Base-by-base conservation (phyloP, 306 rosid genomes). In the Quercus rubra region DNA sequence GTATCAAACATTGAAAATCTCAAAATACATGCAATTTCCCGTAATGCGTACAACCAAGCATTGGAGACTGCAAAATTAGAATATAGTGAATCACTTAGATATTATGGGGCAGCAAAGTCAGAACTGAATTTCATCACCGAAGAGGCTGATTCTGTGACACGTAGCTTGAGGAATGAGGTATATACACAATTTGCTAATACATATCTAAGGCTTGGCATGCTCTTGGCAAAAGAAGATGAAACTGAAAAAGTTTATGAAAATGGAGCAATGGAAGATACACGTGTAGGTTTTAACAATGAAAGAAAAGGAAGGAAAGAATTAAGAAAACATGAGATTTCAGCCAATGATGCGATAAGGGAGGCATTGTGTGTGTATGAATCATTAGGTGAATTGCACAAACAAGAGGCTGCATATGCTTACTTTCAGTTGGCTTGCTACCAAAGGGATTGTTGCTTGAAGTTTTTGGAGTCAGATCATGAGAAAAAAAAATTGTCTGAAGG, bases 141-240 rank as follows among this genome's bases (percentile, higher is more conserved):
- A 54, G 88, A 83, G 84, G 73, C 70, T 75, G 84, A 64, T 64
- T 51, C 87, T 55, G 87, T 84, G 54, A 14, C 90, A 38, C 78
- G 78, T 81, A 83, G 78, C 79, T 85, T 92, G 87, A 86, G 83
- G 89, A 91, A 85, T 17, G 97, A 94, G 92, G 97, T 89, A 64
- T 88, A 74, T 71, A 94, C 97, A 10, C 99, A 94, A 81, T 92
- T 88, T 74, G 97, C 97, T 78, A 87, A 94, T 81, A 92, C 97
- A 28, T 91, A 91, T 90, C 88, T 94, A 88, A 90, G 95, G 81
- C 93, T 94, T 38, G 99, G 99, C 71, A 94, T 92, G 97, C 90
- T 94, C 68, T 87, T 94, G 89, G 95, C 92, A n/a, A 91, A 90
- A 89, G 96, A 91, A 83, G 89, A 92, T 91, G 79, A 74, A 57